Base-by-base conservation (phyloP, 192 early-diverging fungal genomes). In the Podila epigama region DNA sequence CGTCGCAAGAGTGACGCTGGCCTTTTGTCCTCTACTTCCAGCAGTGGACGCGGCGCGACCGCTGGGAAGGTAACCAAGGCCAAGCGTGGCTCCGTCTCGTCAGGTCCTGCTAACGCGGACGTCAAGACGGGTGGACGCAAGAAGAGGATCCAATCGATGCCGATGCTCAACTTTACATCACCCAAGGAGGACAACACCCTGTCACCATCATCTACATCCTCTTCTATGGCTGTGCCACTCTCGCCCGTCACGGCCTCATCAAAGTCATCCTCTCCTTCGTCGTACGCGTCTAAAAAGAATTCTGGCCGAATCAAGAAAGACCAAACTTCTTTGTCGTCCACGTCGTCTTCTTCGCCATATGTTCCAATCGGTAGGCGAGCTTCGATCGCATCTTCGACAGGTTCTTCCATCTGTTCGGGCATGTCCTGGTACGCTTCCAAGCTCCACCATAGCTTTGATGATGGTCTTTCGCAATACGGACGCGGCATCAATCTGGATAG, bases 391-490 rank as follows among this genome's bases (percentile, higher is more conserved):
- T 77, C 71, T 4, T 57, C 69, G 34, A 44, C 69, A 3, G 25
- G 57, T 31, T 53, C 51, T 31, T 12, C 20, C n/a, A n/a, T n/a
- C n/a, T n/a, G n/a, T 31, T 53, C 51, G 28, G 37, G 36, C 5
- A 20, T 77, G 15, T 77, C 73, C 5, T 77, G 73, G 73, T 77
- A 77, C 51, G 73, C 73, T 4, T 77, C 73, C 60, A 77, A 77
- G 39, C 54, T 77, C 8, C 73, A 77, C 8, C 73, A 77, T 44
- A 66, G 58, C 15, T 27, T 60, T 12, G 58, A 50, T 44, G 20
- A 40, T 36, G 31, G 60, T 50, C 53, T 13, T 15, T 16, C 32
- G 25, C 57, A 61, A 15, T 63, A 52, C 35, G 60, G 54, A 1
- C 58, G 53, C 36, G 48, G 20, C 20, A 39, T 39, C 16, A 51